phyloP scores from a whole-genome alignment of 164 flowering plant genomes.

The Sedum album region DNA sequence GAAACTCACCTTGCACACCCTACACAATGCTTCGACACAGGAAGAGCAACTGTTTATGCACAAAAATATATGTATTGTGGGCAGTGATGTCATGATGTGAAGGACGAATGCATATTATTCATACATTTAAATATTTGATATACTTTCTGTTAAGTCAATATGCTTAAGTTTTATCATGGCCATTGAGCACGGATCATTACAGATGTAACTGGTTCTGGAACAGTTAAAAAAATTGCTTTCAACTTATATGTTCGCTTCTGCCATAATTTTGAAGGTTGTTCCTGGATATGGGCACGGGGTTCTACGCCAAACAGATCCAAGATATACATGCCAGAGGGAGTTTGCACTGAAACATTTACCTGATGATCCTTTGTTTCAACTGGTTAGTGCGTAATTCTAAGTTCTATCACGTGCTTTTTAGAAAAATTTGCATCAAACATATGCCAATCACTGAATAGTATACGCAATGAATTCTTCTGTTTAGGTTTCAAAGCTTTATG shows the following conservation, averaged over 20 bases:
- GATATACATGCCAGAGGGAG: conserved; percentile 98
- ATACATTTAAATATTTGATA: too few species aligned
- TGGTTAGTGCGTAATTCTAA: too few species aligned
- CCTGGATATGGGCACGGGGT: too few species aligned
- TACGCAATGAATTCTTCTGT: background rate
- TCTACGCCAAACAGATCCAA: too few species aligned
- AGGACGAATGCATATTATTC: too few species aligned
- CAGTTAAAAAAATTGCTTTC: background rate
- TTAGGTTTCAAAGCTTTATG: conserved; percentile 86
- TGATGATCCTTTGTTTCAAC: conserved; percentile 92
- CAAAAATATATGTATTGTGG: too few species aligned
- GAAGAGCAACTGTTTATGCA: too few species aligned
- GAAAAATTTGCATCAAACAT: background rate
- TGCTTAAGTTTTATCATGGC: background rate
- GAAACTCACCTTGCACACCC: too few species aligned
- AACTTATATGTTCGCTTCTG: background rate
- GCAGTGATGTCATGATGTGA: too few species aligned
- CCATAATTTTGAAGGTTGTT: conserved; percentile 66
- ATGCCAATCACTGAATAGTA: background rate
- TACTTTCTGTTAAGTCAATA: too few species aligned
- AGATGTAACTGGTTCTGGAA: background rate
- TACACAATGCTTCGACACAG: too few species aligned
- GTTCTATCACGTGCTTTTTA: background rate
- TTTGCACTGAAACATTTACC: conserved; percentile 96
- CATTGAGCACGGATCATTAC: background rate